phyloP scores from a whole-genome alignment of 2,329 filamentous ascomycete genomes.

The Cladophialophora exuberans region DNA sequence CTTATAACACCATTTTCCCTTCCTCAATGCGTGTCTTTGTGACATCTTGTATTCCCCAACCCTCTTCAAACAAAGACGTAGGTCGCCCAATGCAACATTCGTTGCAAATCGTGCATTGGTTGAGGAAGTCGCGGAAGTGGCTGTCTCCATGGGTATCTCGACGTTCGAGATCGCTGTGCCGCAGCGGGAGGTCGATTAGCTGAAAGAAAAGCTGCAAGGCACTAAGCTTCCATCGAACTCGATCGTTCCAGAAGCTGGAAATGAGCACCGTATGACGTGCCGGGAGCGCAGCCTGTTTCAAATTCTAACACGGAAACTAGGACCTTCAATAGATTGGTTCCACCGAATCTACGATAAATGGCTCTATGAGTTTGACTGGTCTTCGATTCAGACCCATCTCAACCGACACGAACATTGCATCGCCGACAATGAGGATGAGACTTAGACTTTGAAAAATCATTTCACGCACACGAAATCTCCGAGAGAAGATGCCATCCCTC shows the following conservation, averaged over 20 bases:
- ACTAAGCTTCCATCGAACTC: conserved; percentile 20
- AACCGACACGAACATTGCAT: conserved; percentile 19
- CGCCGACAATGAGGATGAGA: conserved; percentile 19
- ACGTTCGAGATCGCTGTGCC: conserved; percentile 26
- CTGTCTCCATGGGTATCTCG: conserved; percentile 13
- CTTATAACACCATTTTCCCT: too few relatives aligned
- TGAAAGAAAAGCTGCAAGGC: conserved; percentile 18
- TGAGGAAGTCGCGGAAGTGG: too few relatives aligned
- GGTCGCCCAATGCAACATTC: too few relatives aligned
- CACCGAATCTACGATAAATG: conserved; percentile 19
- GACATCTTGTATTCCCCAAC: too few relatives aligned
- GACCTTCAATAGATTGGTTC: conserved; percentile 21
- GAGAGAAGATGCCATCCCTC: conserved; percentile 32
- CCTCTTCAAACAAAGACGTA: too few relatives aligned
- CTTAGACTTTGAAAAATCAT: conserved; percentile 22
- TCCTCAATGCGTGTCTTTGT: too few relatives aligned
- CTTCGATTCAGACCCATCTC: conserved; percentile 13
- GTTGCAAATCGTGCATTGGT: too few relatives aligned
- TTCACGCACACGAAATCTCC: conserved; percentile 31
- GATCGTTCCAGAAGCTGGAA: conserved; percentile 24
- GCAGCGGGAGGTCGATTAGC: conserved; percentile 20
- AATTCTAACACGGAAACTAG: not conserved
- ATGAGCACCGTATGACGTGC: conserved; percentile 18
- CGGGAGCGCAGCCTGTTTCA: not conserved
- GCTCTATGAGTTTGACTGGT: conserved; percentile 24